Evolutionary conservation across 202 grass and related monocot species (phyloP).

Genomic region (Carex arenaria): DNA sequence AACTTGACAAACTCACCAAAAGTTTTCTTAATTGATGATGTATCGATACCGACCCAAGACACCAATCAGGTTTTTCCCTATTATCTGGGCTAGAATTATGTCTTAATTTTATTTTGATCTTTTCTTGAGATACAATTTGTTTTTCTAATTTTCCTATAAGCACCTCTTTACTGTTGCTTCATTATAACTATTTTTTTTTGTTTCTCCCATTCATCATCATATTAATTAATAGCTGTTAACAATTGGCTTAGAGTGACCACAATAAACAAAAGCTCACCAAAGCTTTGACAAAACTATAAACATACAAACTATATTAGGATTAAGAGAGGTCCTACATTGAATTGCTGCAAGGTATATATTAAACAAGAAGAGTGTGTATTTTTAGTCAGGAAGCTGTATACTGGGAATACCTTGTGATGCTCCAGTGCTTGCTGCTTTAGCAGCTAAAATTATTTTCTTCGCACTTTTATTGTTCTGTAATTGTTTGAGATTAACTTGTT

Average conservation of each 20-base stretch:
- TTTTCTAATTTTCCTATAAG: not conserved
- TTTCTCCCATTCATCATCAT: not conserved
- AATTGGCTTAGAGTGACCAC: not conserved
- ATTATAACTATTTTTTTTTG: too few species aligned
- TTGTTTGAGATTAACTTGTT: not conserved
- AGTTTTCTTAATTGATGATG: constrained; percentile 64
- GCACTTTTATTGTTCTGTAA: not conserved
- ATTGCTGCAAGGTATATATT: not conserved
- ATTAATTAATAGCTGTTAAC: not conserved
- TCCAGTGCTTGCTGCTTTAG: not conserved
- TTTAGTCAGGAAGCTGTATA: not conserved
- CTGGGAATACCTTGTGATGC: not conserved
- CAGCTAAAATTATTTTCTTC: not conserved
- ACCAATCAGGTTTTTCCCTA: constrained; percentile 63
- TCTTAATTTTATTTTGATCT: not conserved
- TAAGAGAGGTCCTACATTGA: not conserved
- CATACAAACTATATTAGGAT: not conserved
- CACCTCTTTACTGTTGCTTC: not conserved
- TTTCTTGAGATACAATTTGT: not conserved
- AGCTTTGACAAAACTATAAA: not conserved
- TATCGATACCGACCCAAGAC: constrained; percentile 62
- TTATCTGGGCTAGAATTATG: not conserved
- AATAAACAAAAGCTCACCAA: not conserved
- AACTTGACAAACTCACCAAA: constrained; percentile 77
- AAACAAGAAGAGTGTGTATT: not conserved